Evolutionary conservation across 2,329 filamentous ascomycete genomes (phyloP).

Genomic region (Venturiaceae sp.): DNA sequence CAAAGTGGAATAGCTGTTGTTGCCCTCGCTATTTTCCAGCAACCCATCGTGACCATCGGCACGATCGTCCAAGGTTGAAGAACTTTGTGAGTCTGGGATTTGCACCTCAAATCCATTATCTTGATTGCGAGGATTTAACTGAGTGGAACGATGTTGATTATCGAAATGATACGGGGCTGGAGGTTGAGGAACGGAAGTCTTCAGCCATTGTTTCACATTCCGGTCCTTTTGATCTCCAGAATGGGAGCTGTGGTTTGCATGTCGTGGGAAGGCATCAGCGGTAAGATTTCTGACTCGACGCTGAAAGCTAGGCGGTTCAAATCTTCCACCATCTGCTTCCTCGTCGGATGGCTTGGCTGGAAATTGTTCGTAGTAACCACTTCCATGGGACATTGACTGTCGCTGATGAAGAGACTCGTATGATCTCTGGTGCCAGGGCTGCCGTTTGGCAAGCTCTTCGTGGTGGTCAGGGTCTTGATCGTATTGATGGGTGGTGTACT

Average conservation of each 20-base stretch:
- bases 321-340: neutral
- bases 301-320: neutral
- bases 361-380: neutral
- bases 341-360: neutral
- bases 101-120: neutral
- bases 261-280: neutral
- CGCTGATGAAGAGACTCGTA: neutral
- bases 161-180: neutral
- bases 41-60: neutral
- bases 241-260: neutral
- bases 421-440: neutral
- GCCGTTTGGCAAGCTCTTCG: neutral
- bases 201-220: neutral
- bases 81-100: neutral
- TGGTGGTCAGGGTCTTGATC: neutral
- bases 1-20: neutral
- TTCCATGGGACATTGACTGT: neutral
- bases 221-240: neutral
- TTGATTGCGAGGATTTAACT: neutral
- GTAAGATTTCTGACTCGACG: neutral
- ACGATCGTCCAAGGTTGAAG: neutral
- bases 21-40: neutral
- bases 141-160: neutral
- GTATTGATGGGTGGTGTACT: neutral
- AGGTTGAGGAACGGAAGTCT: neutral